Conservation (phyloP, 257 asterid species). For the Capsicum baccatum region DNA sequence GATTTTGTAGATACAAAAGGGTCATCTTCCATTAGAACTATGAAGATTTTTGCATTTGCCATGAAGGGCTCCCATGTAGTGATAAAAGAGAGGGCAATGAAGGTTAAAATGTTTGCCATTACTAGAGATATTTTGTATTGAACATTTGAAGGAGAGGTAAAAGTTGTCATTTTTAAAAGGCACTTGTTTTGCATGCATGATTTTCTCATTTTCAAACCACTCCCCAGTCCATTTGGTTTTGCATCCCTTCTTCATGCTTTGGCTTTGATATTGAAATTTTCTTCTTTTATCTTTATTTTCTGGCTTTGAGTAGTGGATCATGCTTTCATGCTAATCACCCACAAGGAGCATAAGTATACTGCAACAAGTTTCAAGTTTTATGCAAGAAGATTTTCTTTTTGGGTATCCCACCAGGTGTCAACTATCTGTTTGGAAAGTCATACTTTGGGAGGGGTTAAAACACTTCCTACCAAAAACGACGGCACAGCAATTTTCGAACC, state of each 20-base stretch:
- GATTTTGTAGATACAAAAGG: conserved; percentile 38
- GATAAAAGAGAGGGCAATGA: conserved; percentile 38
- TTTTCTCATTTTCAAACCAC: conserved; percentile 44
- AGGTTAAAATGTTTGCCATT: conserved; percentile 40
- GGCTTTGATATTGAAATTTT: neutral
- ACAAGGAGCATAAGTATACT: too few relatives aligned
- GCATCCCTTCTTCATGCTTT: conserved; percentile 13
- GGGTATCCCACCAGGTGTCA: too few relatives aligned
- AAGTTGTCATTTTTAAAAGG: conserved; percentile 15
- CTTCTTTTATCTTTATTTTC: neutral
- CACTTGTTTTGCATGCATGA: conserved; percentile 30
- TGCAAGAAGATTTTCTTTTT: too few relatives aligned
- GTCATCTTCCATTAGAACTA: conserved; percentile 60
- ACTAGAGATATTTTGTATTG: conserved; percentile 7
- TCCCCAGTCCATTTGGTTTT: conserved; percentile 31
- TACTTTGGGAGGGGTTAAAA: too few relatives aligned
- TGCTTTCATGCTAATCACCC: neutral
- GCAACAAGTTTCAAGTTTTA: too few relatives aligned
- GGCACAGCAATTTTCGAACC: neutral
- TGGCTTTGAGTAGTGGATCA: neutral
- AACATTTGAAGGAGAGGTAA: neutral
- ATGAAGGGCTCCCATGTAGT: conserved; percentile 28
- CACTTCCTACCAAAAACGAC: neutral
- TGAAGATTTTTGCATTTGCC: conserved; percentile 51
- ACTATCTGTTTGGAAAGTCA: too few relatives aligned